These are phyloP conservation scores for Recurvomyces mirabilis DNA, from an alignment of 495 filamentous ascomycete species.

Conservation along the genomic window DNA sequence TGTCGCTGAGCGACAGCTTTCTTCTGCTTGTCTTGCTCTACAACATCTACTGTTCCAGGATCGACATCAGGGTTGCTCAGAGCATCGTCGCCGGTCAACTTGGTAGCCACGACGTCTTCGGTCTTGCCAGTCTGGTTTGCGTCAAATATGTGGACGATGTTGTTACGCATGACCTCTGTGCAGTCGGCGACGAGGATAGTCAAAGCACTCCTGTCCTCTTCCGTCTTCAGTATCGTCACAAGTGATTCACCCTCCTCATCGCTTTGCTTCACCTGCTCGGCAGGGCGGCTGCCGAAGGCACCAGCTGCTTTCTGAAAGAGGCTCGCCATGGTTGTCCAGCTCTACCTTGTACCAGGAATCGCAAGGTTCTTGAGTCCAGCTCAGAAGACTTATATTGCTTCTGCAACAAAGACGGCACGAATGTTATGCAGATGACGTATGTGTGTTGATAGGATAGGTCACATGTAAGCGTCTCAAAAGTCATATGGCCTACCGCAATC, in stretches of 20 bases:
- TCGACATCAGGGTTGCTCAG: constrained; percentile 19
- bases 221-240: constrained; percentile 28
- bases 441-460: too few species aligned
- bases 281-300: constrained; percentile 16
- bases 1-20: constrained; percentile 19
- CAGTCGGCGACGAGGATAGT: constrained; percentile 31
- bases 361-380: too few species aligned
- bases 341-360: too few species aligned
- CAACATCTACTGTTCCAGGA: constrained; percentile 22
- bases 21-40: constrained; percentile 20
- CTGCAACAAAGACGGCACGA: too few species aligned
- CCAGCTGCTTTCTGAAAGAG: constrained; percentile 21
- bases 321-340: constrained; percentile 7
- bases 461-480: too few species aligned
- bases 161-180: constrained; percentile 30
- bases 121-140: constrained; percentile 24
- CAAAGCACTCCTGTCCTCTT: constrained; percentile 28
- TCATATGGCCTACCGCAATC: too few species aligned
- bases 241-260: constrained; percentile 26
- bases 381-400: too few species aligned
- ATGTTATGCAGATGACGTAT: too few species aligned
- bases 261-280: constrained; percentile 17
- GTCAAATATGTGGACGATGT: constrained; percentile 30
- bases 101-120: constrained; percentile 15
- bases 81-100: constrained; percentile 12